Conservation (phyloP, 805 yeast genomes). For the Saccharomycopsis fermentans region DNA sequence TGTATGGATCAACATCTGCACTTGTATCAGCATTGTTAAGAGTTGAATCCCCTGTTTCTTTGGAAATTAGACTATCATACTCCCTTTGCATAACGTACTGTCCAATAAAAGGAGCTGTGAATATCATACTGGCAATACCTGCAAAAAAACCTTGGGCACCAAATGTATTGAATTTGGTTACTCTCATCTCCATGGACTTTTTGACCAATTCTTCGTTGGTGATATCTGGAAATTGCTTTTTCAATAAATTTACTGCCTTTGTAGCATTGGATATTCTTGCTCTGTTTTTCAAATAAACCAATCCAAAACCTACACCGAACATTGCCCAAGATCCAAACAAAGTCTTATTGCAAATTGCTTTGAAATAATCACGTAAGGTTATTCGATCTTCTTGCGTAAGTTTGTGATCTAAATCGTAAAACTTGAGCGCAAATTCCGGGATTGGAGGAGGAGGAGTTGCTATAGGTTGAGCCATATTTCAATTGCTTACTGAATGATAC, state of each 20-base stretch:
- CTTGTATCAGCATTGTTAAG: background rate
- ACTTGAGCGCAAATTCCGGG: conserved; percentile 5
- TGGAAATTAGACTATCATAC: background rate
- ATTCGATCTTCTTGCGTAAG: conserved; percentile 9
- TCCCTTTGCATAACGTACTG: background rate
- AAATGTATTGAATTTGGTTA: background rate
- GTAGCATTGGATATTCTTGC: conserved; percentile 2
- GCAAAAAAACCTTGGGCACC: conserved; percentile 7
- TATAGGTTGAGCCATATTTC: background rate
- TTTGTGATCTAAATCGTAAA: conserved; percentile 10
- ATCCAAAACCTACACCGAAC: conserved; percentile 8
- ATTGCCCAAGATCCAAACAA: background rate
- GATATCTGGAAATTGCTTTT: background rate
- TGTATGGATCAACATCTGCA: background rate
- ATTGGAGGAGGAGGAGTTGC: background rate
- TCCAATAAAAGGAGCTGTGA: background rate
- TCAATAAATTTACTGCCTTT: background rate
- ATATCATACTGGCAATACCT: conserved; percentile 3
- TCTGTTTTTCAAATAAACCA: conserved; percentile 8
- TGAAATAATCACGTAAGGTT: conserved; percentile 6
- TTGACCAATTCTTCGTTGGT: conserved; percentile 5
- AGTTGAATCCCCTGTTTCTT: background rate
- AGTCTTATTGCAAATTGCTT: background rate
- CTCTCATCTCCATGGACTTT: background rate
- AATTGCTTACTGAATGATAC: background rate